Base-by-base conservation (phyloP, 768 basidiomycete species). In the Boletus sp. region DNA sequence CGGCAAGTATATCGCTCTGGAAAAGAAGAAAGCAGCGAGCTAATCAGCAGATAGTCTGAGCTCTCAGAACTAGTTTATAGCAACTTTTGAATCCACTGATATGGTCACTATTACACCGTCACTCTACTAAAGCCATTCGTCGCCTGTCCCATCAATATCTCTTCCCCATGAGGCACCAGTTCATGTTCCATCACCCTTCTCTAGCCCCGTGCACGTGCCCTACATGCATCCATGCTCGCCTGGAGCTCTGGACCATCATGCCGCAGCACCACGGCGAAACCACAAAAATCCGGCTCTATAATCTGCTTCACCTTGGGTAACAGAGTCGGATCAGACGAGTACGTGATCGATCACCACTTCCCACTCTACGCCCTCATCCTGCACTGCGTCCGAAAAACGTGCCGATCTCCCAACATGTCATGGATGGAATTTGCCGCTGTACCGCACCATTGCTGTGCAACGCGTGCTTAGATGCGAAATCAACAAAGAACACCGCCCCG, bases 401-500 rank as follows among this genome's bases (percentile, higher is more conserved):
- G 71, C 78, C 87, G 83, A 93, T 3, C 85, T 90, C 50, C 83
- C 87, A 52, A 69, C 78, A 20, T 85, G 87, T 20, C 90, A 78
- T 15, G 84, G 85, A 68, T 92, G 90, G 67, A 92, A 92, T 73
- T 92, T 90, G 24, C 90, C 90, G 46, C 81, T 79, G 66, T 90
- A 92, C 48, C 87, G 77, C 57, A 92, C 90, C 15, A 67, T 90
- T 89, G 41, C 85, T 78, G 73, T 93, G 91, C 67, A 94, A 77
- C 5, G 90, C 92, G 66, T 94, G 92, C 72, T 94, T 94, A 28
- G 87, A 89, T 42, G 86, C 87, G 67, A 92, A 87, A 71, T 92
- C 89, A 58, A 92, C 89, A 64, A 91, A 90, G 73, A 93, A 93
- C 35, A 88, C 86, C 11, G 90, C 89, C 90, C 90, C 4, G 91